Percentiles rank a stretch among this genome's conserved stretches.
Conservation (phyloP, 331 rosid genomes). For the Rosa hybrid region DNA sequence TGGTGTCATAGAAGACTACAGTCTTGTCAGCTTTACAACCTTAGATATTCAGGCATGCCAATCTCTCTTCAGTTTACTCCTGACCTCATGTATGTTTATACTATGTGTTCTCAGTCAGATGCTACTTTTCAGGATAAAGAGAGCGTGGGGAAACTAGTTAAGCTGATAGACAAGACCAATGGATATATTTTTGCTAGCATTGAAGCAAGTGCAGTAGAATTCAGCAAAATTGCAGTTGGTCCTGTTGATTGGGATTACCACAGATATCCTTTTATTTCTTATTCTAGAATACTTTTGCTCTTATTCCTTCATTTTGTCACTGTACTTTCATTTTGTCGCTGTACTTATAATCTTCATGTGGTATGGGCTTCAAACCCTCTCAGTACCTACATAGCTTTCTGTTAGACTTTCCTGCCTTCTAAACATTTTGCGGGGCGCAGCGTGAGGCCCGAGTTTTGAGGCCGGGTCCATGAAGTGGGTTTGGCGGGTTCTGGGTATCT, state of each 20-base stretch:
- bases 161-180: slow-evolving; percentile 85
- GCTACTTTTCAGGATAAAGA: slow-evolving; percentile 79
- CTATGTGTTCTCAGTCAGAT: slow-evolving; percentile 9
- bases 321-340: background rate
- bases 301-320: background rate
- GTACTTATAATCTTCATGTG: background rate
- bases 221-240: slow-evolving; percentile 89
- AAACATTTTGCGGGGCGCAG: background rate
- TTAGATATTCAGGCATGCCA: slow-evolving; percentile 82
- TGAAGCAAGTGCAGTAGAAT: slow-evolving; percentile 84
- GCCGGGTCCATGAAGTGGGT: background rate
- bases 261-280: slow-evolving; percentile 75
- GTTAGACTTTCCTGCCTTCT: background rate
- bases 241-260: slow-evolving; percentile 87
- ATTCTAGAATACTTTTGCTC: background rate
- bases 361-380: background rate
- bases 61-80: slow-evolving; percentile 13
- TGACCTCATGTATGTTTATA: slow-evolving; percentile 14
- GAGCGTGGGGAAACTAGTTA: slow-evolving; percentile 86
- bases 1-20: slow-evolving; percentile 69
- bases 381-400: background rate
- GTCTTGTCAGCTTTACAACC: slow-evolving; percentile 80
- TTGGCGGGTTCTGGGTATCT: background rate
- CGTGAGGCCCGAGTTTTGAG: background rate
- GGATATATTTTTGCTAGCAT: slow-evolving; percentile 90